Evolutionary conservation across 768 basidiomycete genomes (phyloP).

Genomic region (Lentinula detonsa): DNA sequence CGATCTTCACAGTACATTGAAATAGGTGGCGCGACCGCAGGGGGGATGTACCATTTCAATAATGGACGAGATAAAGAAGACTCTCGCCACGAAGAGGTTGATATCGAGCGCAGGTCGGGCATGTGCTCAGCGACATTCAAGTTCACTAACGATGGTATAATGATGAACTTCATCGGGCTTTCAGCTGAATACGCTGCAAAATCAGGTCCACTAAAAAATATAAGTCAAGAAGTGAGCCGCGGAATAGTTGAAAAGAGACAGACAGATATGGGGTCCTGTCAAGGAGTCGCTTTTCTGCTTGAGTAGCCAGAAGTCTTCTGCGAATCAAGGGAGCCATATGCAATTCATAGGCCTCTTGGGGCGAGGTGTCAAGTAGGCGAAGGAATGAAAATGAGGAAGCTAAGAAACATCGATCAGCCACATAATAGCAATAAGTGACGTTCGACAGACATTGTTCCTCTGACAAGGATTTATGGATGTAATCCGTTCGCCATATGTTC

Average conservation of each 20-base stretch:
- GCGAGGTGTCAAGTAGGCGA: conserved; percentile 55
- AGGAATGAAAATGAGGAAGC: conserved; percentile 75
- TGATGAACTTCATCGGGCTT: conserved; percentile 29
- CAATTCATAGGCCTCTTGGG: conserved; percentile 59
- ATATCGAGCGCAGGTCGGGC: conserved; percentile 57
- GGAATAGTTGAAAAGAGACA: neutral
- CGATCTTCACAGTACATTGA: conserved; percentile 67
- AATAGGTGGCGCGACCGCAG: conserved; percentile 82
- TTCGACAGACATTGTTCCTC: conserved; percentile 31
- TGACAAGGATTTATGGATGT: conserved; percentile 66
- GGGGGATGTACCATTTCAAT: conserved; percentile 82
- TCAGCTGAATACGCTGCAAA: conserved; percentile 36
- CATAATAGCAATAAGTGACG: neutral
- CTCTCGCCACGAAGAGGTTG: conserved; percentile 53
- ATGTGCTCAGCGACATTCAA: conserved; percentile 34
- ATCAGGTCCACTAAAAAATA: conserved; percentile 39
- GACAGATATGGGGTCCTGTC: conserved; percentile 33
- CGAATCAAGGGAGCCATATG: conserved; percentile 57
- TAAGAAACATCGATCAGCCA: conserved; percentile 17
- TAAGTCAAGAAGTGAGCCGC: conserved; percentile 4
- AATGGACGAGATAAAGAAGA: conserved; percentile 79
- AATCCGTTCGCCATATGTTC: conserved; percentile 88
- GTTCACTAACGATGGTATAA: conserved; percentile 20
- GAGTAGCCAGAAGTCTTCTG: conserved; percentile 42
- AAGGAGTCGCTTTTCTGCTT: conserved; percentile 32